These are phyloP conservation scores for Brassica rapa DNA, from an alignment of 345 rosid genomes.

Conservation along the genomic window DNA sequence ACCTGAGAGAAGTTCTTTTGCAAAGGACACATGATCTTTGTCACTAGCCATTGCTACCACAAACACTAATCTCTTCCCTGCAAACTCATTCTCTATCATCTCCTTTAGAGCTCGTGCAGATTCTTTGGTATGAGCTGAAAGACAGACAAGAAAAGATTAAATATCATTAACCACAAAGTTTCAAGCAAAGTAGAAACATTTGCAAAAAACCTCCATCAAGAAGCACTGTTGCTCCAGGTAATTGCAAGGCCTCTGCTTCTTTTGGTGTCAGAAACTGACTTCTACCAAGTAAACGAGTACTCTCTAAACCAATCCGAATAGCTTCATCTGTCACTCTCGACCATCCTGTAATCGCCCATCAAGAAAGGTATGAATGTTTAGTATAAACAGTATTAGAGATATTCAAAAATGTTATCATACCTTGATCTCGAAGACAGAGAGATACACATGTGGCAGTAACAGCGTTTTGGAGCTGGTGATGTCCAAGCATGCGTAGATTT, in stretches of 20 bases:
- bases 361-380: constrained; percentile 13
- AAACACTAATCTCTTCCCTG: constrained; percentile 53
- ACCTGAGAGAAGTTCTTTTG: constrained; percentile 62
- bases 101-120: constrained; percentile 79
- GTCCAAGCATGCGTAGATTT: constrained; percentile 71
- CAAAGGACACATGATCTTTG: constrained; percentile 84
- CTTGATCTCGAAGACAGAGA: constrained; percentile 73
- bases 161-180: background rate
- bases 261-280: constrained; percentile 64
- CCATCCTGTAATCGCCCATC: constrained; percentile 57
- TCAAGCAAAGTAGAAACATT: background rate
- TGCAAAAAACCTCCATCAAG: constrained; percentile 77
- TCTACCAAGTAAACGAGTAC: constrained; percentile 77
- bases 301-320: constrained; percentile 70
- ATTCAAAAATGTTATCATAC: constrained; percentile 37
- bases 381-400: background rate
- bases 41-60: constrained; percentile 92
- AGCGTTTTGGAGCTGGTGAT: constrained; percentile 92
- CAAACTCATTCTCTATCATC: constrained; percentile 56
- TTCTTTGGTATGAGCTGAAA: constrained; percentile 87
- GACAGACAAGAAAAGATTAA: constrained; percentile 7
- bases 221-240: constrained; percentile 66
- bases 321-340: constrained; percentile 62
- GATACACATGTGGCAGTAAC: constrained; percentile 69
- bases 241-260: constrained; percentile 63